Evolutionary conservation across 495 filamentous ascomycete species (phyloP).

Genomic region (Podospora pseudoanserina): DNA sequence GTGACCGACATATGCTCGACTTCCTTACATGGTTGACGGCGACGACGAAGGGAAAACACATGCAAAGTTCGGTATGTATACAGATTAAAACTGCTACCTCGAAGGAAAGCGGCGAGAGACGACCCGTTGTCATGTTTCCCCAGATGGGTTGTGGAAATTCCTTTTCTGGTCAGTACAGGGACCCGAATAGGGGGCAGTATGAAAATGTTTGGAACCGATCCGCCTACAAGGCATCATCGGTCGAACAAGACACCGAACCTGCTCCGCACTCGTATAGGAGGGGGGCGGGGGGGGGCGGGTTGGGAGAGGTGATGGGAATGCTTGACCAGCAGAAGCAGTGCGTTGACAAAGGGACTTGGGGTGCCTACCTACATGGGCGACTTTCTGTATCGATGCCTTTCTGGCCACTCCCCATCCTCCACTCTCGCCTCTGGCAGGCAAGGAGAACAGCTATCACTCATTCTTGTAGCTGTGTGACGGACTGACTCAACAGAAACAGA

Average conservation of each 20-base stretch:
- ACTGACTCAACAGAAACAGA: neutral
- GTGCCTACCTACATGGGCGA: neutral
- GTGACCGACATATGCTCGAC: neutral
- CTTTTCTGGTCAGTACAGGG: neutral
- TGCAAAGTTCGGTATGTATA: neutral
- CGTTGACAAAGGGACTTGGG: neutral
- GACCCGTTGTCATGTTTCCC: neutral
- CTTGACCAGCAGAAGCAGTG: neutral
- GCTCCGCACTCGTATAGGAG: neutral
- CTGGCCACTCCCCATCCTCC: neutral
- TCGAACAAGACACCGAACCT: constrained; percentile 4
- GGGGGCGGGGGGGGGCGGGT: too few relatives aligned
- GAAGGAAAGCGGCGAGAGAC: neutral
- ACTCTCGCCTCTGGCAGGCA: neutral
- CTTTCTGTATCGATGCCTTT: neutral
- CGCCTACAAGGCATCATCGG: neutral
- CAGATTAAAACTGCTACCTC: constrained; percentile 4
- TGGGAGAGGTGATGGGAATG: neutral
- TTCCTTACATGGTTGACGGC: constrained; percentile 2
- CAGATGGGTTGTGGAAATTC: neutral
- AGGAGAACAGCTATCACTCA: neutral
- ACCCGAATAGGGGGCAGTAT: neutral
- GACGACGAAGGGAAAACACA: neutral
- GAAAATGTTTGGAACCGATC: neutral
- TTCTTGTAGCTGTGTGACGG: neutral